Evolutionary conservation across 2,329 filamentous ascomycete species (phyloP), one percentile per base, ranked within the genome.

Genomic region (Myriosclerotinia curreyana): DNA sequence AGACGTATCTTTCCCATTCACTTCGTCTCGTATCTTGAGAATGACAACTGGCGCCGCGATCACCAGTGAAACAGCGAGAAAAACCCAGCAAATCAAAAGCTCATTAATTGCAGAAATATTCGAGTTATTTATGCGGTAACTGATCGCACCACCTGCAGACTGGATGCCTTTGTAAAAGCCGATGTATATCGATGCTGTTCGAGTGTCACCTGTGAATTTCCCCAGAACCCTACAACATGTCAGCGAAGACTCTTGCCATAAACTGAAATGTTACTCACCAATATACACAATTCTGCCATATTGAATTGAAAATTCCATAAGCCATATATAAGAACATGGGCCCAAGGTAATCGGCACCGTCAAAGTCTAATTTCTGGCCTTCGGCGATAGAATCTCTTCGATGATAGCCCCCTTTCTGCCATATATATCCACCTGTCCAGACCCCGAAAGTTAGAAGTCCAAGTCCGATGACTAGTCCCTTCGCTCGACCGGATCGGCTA

Each of bases 241-340:
- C 42, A 62, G 52, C n/a, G 25, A 9, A 51, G 15, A 36, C n/a
- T 31, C 25, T 42, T 36, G 7, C 20, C 40, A 54, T 68, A 67
- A 34, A 15, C 62, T 44, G 5, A 22, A 44, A 42, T 17, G 20
- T 36, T 14, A 74, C 81, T 71, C 75, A 83, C 92, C 92, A 96
- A 81, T 96, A 96, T 59, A 92, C 86, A 73, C 81, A 87, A 0
- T 91, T 93, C 79, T 96, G 93, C 87, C 91, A 96, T 63, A 87
- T 85, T 46, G 92, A 90, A 75, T 96, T 93, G 71, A 87, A 93
- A 76, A 94, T 88, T 51, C 91, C 91, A 74, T 93, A 95, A 76
- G 92, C 92, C 72, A 96, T 90, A 79, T 92, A 95, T 60, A 96
- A 78, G 74, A 95, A 90, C 84, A 95, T 90, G n/a, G 90, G 89